Evolutionary conservation across 148 eudicot genomes (phyloP).

Genomic region (Vaccinium macrocarpon): DNA sequence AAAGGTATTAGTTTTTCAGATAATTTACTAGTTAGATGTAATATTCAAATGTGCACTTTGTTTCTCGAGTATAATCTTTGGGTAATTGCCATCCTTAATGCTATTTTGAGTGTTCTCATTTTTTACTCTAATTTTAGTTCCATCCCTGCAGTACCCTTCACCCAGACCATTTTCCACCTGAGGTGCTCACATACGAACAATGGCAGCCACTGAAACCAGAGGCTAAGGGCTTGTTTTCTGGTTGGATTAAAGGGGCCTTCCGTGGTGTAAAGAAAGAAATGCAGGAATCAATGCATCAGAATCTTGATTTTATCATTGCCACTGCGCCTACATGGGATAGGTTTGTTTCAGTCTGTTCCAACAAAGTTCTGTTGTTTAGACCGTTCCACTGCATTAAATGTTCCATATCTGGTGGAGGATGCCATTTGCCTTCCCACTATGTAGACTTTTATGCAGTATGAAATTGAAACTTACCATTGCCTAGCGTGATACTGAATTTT

Average conservation of each 20-base stretch:
- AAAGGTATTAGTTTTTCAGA: not conserved
- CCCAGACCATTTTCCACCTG: conserved; percentile 58
- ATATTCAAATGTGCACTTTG: not conserved
- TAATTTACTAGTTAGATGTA: not conserved
- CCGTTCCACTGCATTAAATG: not conserved
- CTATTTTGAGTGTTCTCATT: not conserved
- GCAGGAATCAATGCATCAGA: conserved; percentile 67
- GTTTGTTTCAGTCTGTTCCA: conserved; percentile 35
- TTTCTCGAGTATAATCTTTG: not conserved
- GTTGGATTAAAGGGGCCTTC: conserved; percentile 81
- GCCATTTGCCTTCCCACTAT: not conserved
- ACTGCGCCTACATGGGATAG: conserved; percentile 93
- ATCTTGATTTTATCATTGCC: conserved; percentile 60
- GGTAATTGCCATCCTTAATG: not conserved
- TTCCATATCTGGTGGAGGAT: not conserved
- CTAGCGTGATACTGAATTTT: not conserved
- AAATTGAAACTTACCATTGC: not conserved
- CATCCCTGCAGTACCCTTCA: conserved; percentile 46
- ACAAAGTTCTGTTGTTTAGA: not conserved
- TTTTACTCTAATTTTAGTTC: conserved; percentile 13
- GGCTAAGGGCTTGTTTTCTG: conserved; percentile 48
- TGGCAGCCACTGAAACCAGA: conserved; percentile 68
- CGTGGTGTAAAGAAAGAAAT: conserved; percentile 62
- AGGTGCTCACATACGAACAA: conserved; percentile 80
- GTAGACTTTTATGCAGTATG: not conserved